These are phyloP conservation scores for Kwoniella sp. DNA, from an alignment of 768 basidiomycete species.

Conservation along the genomic window DNA sequence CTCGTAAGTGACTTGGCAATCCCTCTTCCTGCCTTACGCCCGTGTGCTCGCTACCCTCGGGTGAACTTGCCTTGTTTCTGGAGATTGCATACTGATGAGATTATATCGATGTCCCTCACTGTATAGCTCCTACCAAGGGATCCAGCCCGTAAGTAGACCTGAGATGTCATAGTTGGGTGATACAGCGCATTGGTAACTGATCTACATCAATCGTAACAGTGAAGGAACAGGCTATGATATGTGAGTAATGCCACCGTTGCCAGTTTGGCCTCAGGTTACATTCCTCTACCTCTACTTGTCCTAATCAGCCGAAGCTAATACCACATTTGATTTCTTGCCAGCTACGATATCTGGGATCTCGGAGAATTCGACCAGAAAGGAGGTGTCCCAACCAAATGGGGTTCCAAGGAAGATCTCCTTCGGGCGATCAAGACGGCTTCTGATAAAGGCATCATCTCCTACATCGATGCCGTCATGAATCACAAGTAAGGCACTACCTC, in stretches of 20 bases:
- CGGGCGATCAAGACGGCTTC: conserved; percentile 69
- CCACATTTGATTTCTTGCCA: not conserved
- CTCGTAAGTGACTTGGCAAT: conserved; percentile 42
- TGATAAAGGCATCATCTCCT: conserved; percentile 69
- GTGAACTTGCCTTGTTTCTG: too few relatives aligned
- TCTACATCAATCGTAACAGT: conserved; percentile 8
- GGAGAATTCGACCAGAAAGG: conserved; percentile 58
- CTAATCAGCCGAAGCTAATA: too few relatives aligned
- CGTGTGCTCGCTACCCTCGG: too few relatives aligned
- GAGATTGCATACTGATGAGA: too few relatives aligned
- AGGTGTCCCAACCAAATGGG: conserved; percentile 71
- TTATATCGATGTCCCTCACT: not conserved
- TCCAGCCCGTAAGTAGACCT: conserved; percentile 47
- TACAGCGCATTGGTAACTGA: too few relatives aligned
- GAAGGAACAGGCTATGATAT: conserved; percentile 56
- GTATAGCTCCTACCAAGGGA: conserved; percentile 53
- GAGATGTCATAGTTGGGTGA: too few relatives aligned
- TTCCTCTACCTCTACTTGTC: too few relatives aligned
- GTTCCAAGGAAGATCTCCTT: conserved; percentile 76
- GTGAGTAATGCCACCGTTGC: conserved; percentile 33
- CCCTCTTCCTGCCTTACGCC: not conserved
- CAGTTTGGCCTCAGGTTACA: too few relatives aligned
- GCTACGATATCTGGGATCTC: conserved; percentile 55
- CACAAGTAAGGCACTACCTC: conserved; percentile 60
- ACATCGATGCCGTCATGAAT: conserved; percentile 87